phyloP scores from a whole-genome alignment of 352 stramenopile genomes.

The Chrysophaeum taylorii region DNA sequence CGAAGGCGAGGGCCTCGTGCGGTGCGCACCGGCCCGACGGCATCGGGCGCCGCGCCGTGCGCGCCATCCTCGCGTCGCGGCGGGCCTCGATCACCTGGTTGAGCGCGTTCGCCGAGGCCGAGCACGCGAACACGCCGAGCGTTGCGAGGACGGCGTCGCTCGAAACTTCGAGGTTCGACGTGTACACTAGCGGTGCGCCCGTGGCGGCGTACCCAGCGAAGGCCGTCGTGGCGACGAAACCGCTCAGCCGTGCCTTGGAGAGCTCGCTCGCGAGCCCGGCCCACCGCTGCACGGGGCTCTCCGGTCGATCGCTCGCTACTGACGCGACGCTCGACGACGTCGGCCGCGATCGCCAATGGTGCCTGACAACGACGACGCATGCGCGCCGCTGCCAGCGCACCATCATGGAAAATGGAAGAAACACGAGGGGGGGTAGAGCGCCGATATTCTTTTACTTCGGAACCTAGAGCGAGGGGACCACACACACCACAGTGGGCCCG shows the following conservation, averaged over 20 bases:
- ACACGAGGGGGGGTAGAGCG: no score
- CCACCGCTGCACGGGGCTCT: no score
- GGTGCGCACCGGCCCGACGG: slow-evolving; percentile 52
- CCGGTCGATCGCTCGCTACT: no score
- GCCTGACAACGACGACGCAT: no score
- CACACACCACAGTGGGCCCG: no score
- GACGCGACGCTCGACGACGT: no score
- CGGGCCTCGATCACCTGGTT: slow-evolving; percentile 93
- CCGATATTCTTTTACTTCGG: no score
- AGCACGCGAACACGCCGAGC: slow-evolving; percentile 66
- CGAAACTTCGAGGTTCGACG: no score
- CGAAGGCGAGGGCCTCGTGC: background rate
- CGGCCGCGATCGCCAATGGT: no score
- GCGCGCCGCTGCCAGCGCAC: no score
- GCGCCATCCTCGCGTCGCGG: slow-evolving; percentile 88
- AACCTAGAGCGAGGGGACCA: no score
- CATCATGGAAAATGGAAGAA: no score
- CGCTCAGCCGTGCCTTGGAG: slow-evolving; percentile 81
- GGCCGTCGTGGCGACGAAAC: slow-evolving; percentile 85
- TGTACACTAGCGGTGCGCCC: background rate
- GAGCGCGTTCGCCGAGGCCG: slow-evolving; percentile 83
- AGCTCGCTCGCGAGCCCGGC: slow-evolving; percentile 54
- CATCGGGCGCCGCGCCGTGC: slow-evolving; percentile 74
- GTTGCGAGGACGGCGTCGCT: background rate
- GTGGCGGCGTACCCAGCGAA: slow-evolving; percentile 80